Evolutionary conservation across 345 rosid species (phyloP), one percentile per base, ranked within the genome.

Genomic region (Salix dunnii): DNA sequence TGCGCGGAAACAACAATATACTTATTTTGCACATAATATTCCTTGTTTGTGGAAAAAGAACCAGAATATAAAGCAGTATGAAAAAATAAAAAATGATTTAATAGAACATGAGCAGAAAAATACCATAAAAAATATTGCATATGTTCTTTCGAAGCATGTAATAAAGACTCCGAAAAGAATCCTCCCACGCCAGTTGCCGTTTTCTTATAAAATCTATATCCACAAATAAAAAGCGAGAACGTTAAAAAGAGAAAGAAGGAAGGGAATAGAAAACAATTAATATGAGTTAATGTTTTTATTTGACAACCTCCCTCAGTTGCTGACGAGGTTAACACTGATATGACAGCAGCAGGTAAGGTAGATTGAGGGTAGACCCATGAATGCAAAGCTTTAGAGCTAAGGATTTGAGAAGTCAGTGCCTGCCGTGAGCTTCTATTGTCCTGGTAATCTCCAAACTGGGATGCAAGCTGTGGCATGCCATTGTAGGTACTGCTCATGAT

Each of bases 291-390:
- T 68, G 36, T 43, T 72, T 77, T 64, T 63, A 30, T 51, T 27
- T 69, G 68, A 83, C 92, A 83, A 96, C 97, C 99, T 89, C 82
- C 87, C 66, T 85, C 94, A 28, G 86, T 74, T 71, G 86, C 87
- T 53, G 93, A 80, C 61, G 91, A 86, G 67, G 82, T 69, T 82
- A 94, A 69, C 43, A 87, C 81, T 31, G 94, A 90, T 71, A 96
- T 82, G 61, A 96, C 80, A 79, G 91, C 88, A 80, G 92, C 82
- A 71, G 95, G 98, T 75, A 96, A 77, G 63, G 87, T 86, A 72
- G 97, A 94, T 75, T 93, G 98, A 46, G 99, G 99, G 81, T 91
- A 90, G 74, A 94, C 82, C 99, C 98, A 96, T 3, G 99, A 96
- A 79, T 91, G 90, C 78, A 94, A 81, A 21, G 91, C 82, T 79